Base-by-base conservation (phyloP, 352 stramenopile species). In the Detonula confervacea region DNA sequence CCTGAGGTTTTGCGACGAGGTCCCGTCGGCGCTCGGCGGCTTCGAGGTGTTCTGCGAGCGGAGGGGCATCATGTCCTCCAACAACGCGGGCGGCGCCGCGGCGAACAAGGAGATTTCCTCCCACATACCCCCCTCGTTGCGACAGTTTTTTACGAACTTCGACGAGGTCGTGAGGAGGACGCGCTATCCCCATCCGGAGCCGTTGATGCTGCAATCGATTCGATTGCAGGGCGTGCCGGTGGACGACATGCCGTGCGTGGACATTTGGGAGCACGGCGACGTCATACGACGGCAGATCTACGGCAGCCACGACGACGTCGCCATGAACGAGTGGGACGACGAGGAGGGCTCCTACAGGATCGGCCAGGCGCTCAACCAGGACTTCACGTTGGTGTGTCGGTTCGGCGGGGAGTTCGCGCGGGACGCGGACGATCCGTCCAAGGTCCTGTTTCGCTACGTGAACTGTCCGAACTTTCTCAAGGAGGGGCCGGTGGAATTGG, bases 41-140 rank as follows among this genome's bases (percentile, higher is more conserved):
- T 98, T 98, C 74, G 91, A 95, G 44, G 87, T 95, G 75, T 98
- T 98, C 64, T 97, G 97, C 73, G 68, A 80, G 57, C 64, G 80
- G 42, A 46, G 68, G 0, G 70, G 83, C 18, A 87, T 86, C 18
- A 68, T 77, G 20, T 73, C 67, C 33, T 77, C 29, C 22, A 56
- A 20, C 29, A n/a, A 47, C 63, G 22, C 33, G 27, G 47, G 30
- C 25, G 20, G 27, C 24, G 47, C n/a, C 8, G 12, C 24, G n/a
- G 30, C 39, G 18, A 20, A 30, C 5, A 64, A 76, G 54, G 73
- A 90, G 73, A 89, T 86, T 29, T 81, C 67, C 18, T 75, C 77
- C 52, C 80, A 87, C 42, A 85, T 94, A 20, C 89, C 90, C 33
- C 88, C 91, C 5, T 89, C 79, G 37, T 73, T 95, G 27, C 67